Percentiles rank a stretch among this genome's conserved stretches.
phyloP scores from a whole-genome alignment of 768 basidiomycete genomes.

The Strobilomyces dryophilus region DNA sequence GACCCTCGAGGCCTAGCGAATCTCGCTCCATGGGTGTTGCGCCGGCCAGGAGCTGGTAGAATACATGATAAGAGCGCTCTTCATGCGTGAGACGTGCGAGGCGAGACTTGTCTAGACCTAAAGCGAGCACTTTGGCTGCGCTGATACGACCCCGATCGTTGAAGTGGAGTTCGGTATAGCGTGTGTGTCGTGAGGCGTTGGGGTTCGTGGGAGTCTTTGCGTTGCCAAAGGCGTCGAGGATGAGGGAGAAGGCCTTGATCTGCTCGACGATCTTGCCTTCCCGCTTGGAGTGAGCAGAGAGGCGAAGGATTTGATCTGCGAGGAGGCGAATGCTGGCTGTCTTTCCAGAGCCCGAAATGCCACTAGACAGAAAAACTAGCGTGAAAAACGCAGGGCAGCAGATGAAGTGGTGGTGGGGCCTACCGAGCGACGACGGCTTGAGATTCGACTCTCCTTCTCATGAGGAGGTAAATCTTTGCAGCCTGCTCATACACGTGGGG shows the following conservation, averaged over 20 bases:
- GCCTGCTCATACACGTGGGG: conserved; percentile 65
- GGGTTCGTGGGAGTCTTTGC: conserved; percentile 62
- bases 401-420: conserved; percentile 3
- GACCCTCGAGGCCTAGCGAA: conserved; percentile 48
- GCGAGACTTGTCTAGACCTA: conserved; percentile 61
- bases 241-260: conserved; percentile 47
- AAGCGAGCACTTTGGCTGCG: conserved; percentile 55
- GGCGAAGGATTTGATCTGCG: conserved; percentile 54
- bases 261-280: conserved; percentile 51
- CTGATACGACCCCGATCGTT: conserved; percentile 50
- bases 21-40: conserved; percentile 55
- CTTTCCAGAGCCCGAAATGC: conserved; percentile 64
- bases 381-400: conserved; percentile 13
- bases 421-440: conserved; percentile 58
- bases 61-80: conserved; percentile 62
- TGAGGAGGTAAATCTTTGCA: conserved; percentile 53
- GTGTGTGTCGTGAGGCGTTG: conserved; percentile 59
- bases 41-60: conserved; percentile 63
- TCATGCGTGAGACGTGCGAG: conserved; percentile 50
- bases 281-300: conserved; percentile 55
- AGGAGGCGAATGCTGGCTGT: conserved; percentile 48
- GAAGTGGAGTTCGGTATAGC: conserved; percentile 62
- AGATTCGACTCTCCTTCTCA: conserved; percentile 49
- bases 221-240: conserved; percentile 63
- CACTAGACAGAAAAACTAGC: conserved; percentile 33